Base-by-base conservation (phyloP, 108 stramenopile genomes). In the Fragilariopsis cylindrus region DNA sequence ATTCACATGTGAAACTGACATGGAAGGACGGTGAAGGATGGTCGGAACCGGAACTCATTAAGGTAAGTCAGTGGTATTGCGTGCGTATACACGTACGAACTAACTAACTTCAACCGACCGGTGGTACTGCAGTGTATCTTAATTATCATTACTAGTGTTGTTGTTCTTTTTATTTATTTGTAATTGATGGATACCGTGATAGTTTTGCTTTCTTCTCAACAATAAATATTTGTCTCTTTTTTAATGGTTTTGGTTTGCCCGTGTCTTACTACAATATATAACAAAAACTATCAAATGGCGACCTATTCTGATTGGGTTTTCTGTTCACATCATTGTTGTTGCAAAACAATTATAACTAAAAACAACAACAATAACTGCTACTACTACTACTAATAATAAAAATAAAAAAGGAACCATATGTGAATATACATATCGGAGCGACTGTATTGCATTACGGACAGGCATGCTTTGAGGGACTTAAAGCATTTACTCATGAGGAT, bases 371-470 rank as follows among this genome's bases (percentile, higher is more conserved):
- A 30, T 39, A 15, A 30, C 0, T 13, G n/a, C 42, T 41, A 6
- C 4, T 41, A 60, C 16, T 41, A 45, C 12, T 43, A 15, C 48
- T 42, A 15, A n/a, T 45, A 9, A 21, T 21, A 21, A 21, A 0
- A 42, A 11, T 15, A 3, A 9, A 40, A 7, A 44, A 85, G 85
- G 88, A 88, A 21, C 96, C 98, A 0, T 96, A 97, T 82, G 76
- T 99, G 30, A 87, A 89, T 58, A 57, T 98, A 69, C 97, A 98
- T 80, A 96, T 98, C 72, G 97, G 97, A 64, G 97, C 97, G 72
- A 99, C 98, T 3, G 97, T 95, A 12, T 70, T 99, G 65, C 99
- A 99, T 72, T 99, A 99, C 80, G 98, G 98, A 7, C 98, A 99
- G 77, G 84, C 98, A 6, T 95, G 96, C 72, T 99, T 99, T 76